These are phyloP conservation scores for Nicotiana paniculata DNA, from an alignment of 257 asterid species.

Conservation along the genomic window DNA sequence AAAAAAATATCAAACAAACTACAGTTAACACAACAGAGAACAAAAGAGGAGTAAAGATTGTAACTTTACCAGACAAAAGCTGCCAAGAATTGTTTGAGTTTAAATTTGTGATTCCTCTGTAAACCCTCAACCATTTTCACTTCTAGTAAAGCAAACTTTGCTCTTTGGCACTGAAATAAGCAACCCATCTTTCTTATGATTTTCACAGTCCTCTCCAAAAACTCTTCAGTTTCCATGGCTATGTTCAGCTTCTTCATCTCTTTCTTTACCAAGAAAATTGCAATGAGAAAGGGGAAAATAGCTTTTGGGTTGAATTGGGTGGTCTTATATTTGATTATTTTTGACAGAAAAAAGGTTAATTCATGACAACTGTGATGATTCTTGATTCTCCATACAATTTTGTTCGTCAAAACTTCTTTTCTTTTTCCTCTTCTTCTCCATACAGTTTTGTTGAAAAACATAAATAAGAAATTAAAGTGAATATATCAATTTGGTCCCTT, in stretches of 20 bases:
- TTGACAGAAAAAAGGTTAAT: neutral
- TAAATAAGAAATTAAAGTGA: neutral
- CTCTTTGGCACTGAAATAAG: neutral
- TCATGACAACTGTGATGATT: neutral
- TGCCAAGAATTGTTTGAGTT: neutral
- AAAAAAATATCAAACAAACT: neutral
- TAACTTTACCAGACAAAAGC: neutral
- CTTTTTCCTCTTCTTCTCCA: neutral
- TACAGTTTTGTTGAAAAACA: neutral
- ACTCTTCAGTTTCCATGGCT: neutral
- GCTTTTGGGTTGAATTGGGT: neutral
- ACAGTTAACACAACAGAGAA: neutral
- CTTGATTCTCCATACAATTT: neutral
- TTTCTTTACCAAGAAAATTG: neutral
- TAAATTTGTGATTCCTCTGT: neutral
- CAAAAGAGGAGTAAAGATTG: neutral
- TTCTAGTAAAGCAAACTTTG: neutral
- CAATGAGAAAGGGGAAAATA: neutral
- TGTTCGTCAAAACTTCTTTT: neutral
- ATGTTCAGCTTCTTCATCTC: neutral
- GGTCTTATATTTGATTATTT: neutral
- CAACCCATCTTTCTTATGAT: neutral
- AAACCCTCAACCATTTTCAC: neutral
- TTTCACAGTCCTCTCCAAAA: neutral
- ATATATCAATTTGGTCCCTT: neutral